Percentiles rank a stretch among this genome's conserved stretches.
Conservation (phyloP, 176 grass and related monocot species). For the Oryza glumipatula region DNA sequence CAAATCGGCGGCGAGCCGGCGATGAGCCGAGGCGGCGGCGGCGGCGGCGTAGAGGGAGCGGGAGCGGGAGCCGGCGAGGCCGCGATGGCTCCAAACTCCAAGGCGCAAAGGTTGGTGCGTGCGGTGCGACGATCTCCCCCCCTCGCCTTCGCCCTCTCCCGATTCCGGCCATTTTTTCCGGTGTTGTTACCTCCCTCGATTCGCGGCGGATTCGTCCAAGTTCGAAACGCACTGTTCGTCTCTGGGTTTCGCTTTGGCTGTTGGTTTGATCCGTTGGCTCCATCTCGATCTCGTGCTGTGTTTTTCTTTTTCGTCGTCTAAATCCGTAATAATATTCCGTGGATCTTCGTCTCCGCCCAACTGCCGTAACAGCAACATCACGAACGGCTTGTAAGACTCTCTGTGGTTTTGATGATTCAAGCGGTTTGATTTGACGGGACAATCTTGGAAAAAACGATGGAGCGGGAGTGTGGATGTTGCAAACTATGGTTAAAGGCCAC, state of each 20-base stretch:
- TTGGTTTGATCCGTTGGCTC: not conserved
- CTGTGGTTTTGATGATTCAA: not conserved
- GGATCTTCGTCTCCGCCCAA: not conserved
- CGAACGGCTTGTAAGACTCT: not conserved
- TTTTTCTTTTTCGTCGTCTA: not conserved
- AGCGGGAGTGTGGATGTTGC: not conserved
- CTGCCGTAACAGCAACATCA: not conserved
- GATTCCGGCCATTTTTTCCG: not conserved
- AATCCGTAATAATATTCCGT: not conserved
- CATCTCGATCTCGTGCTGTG: too few relatives aligned
- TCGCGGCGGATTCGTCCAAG: constrained; percentile 6
- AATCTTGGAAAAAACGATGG: not conserved
- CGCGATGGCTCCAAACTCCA: not conserved
- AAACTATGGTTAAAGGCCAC: not conserved
- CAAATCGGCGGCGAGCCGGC: not conserved
- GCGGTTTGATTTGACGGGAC: not conserved
- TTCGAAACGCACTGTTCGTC: not conserved
- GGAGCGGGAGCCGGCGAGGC: not conserved
- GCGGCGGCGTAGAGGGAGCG: not conserved
- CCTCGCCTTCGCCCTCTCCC: not conserved
- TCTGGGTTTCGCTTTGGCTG: not conserved
- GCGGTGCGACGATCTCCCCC: constrained; percentile 3
- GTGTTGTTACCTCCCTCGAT: not conserved
- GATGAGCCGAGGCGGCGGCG: not conserved
- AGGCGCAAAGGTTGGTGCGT: constrained; percentile 34